Evolutionary conservation across 345 rosid species (phyloP).

Genomic region (Clarkia xantiana): DNA sequence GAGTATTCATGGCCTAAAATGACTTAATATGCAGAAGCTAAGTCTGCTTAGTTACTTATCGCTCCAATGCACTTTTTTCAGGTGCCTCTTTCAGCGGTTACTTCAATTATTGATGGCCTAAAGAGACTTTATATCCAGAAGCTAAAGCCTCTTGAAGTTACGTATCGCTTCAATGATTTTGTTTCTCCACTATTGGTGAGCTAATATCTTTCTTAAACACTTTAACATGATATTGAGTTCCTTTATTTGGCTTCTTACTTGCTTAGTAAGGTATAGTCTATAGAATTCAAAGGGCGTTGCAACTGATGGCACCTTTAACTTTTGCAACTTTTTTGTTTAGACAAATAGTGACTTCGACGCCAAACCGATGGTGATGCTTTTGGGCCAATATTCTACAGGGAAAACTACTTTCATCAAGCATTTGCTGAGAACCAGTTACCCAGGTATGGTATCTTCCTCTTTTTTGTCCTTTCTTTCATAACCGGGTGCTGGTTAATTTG

Average conservation of each 20-base stretch:
- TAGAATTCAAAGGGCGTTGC: too few relatives aligned
- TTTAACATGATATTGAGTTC: neutral
- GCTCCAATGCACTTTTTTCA: slow-evolving; percentile 12
- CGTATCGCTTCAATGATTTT: slow-evolving; percentile 84
- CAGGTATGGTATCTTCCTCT: slow-evolving; percentile 34
- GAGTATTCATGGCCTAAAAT: too few relatives aligned
- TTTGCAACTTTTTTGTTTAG: slow-evolving; percentile 23
- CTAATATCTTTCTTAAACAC: slow-evolving; percentile 5
- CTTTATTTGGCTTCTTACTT: too few relatives aligned
- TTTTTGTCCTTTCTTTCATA: neutral
- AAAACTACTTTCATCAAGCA: slow-evolving; percentile 96
- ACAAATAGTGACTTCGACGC: slow-evolving; percentile 88
- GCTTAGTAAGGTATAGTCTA: too few relatives aligned
- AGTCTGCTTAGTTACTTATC: too few relatives aligned
- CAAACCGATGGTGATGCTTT: slow-evolving; percentile 94
- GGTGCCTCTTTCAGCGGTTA: slow-evolving; percentile 68
- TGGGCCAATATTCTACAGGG: slow-evolving; percentile 98
- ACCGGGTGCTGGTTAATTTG: too few relatives aligned
- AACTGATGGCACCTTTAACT: slow-evolving; percentile 1
- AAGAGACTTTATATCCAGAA: slow-evolving; percentile 81
- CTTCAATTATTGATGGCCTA: slow-evolving; percentile 84
- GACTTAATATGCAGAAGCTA: too few relatives aligned
- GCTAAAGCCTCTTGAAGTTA: slow-evolving; percentile 78
- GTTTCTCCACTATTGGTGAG: slow-evolving; percentile 82
- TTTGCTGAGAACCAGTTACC: slow-evolving; percentile 68